A percentile compares a stretch with the other conserved stretches of the same genome.
These are phyloP conservation scores for Edaphochlamys debaryana DNA, from an alignment of 139 green algal genomes.

Conservation along the genomic window DNA sequence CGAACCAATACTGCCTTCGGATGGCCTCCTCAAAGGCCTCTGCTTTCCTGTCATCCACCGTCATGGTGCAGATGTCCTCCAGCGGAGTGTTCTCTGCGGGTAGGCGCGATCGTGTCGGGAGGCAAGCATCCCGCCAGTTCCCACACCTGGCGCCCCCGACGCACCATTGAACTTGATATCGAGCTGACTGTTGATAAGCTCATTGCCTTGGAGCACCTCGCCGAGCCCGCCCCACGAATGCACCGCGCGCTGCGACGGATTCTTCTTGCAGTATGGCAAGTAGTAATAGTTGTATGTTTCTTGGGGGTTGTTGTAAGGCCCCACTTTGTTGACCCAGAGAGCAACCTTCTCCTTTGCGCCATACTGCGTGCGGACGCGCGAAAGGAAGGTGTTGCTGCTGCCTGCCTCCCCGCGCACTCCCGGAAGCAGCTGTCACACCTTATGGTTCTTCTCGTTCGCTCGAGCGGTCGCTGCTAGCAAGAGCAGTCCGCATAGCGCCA, in stretches of 20 bases:
- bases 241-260: constrained; percentile 58
- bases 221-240: constrained; percentile 95
- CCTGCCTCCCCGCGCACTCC: background rate
- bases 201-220: constrained; percentile 96
- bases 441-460: constrained; percentile 27
- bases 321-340: constrained; percentile 97
- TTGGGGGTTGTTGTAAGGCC: constrained; percentile 96
- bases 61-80: constrained; percentile 75
- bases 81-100: background rate
- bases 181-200: constrained; percentile 94
- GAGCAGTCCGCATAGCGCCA: too few species aligned
- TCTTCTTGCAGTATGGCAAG: constrained; percentile 92
- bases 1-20: constrained; percentile 81
- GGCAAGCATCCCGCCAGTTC: too few species aligned
- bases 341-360: constrained; percentile 44
- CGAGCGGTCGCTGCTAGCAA: background rate
- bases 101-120: background rate
- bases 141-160: background rate
- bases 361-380: constrained; percentile 36
- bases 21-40: constrained; percentile 84
- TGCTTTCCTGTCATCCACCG: constrained; percentile 68
- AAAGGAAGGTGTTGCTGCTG: background rate
- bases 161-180: constrained; percentile 87
- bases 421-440: background rate
- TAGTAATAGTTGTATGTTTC: constrained; percentile 99